phyloP scores from a whole-genome alignment of 306 rosid species.

The Acacia crassicarpa region DNA sequence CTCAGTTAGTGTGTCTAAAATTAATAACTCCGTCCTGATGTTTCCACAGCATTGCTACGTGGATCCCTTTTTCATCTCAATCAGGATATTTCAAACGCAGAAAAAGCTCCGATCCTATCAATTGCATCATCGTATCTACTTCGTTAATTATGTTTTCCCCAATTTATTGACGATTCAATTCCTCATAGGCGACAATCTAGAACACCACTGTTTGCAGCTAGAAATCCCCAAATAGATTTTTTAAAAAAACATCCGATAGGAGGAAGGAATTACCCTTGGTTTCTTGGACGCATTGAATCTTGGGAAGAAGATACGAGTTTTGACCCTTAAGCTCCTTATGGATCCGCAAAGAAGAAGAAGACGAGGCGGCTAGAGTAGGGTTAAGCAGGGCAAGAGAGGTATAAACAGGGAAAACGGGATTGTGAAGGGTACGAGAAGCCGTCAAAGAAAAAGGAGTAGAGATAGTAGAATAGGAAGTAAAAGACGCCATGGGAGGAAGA shows the following conservation, averaged over 20 bases:
- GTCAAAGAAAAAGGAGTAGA: constrained; percentile 31
- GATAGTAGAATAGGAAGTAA: constrained; percentile 14
- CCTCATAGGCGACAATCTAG: not conserved
- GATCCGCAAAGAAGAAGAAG: constrained; percentile 32
- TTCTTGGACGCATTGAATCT: constrained; percentile 41
- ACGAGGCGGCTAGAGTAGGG: constrained; percentile 14
- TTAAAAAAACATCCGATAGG: not conserved
- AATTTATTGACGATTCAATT: not conserved
- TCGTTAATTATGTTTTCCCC: not conserved
- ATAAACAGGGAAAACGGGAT: not conserved
- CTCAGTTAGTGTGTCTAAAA: not conserved
- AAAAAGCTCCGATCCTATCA: not conserved
- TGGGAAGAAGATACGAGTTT: constrained; percentile 31
- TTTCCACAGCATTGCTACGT: not conserved
- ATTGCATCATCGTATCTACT: not conserved
- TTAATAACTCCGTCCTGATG: too few relatives aligned
- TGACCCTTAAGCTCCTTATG: constrained; percentile 18
- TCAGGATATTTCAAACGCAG: not conserved
- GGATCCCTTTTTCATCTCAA: not conserved
- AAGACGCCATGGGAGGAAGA: constrained; percentile 35
- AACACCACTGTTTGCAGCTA: not conserved
- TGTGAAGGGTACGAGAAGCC: constrained; percentile 14
- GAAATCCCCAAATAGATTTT: not conserved
- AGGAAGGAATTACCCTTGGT: constrained; percentile 37
- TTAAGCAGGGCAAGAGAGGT: not conserved